Percentiles rank a stretch among this genome's conserved stretches.
Conservation (phyloP, 768 basidiomycete genomes). For the Termitomyces sp. region DNA sequence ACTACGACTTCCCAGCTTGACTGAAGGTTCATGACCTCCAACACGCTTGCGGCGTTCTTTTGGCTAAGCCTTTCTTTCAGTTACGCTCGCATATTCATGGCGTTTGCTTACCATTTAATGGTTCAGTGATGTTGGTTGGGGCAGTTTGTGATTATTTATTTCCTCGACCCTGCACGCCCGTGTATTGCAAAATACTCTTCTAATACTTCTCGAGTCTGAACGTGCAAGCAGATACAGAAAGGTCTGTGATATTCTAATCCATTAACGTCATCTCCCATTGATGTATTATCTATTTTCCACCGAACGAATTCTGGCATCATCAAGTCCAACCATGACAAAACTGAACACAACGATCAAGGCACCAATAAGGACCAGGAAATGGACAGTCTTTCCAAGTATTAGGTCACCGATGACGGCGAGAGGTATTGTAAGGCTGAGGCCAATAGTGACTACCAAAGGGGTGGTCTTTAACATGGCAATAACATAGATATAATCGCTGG, state of each 20-base stretch:
- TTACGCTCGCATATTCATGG: background rate
- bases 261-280: background rate
- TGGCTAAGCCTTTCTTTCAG: slow-evolving; percentile 19
- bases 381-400: slow-evolving; percentile 52
- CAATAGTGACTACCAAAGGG: slow-evolving; percentile 88
- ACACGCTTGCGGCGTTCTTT: slow-evolving; percentile 39
- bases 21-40: slow-evolving; percentile 47
- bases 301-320: slow-evolving; percentile 29
- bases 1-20: slow-evolving; percentile 39
- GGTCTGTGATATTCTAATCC: background rate
- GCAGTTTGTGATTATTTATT: background rate
- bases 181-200: too few species aligned
- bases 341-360: slow-evolving; percentile 71
- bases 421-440: slow-evolving; percentile 90
- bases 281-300: slow-evolving; percentile 9
- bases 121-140: background rate
- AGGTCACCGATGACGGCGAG: slow-evolving; percentile 83
- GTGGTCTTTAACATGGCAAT: slow-evolving; percentile 96
- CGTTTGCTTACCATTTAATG: background rate
- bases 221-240: background rate
- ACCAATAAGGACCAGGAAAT: slow-evolving; percentile 61
- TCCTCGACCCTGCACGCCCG: too few species aligned
- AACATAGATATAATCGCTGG: slow-evolving; percentile 83
- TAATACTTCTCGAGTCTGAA: too few species aligned
- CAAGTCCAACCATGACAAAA: slow-evolving; percentile 70